phyloP scores from a whole-genome alignment of 805 yeast species.

The Isabelozyma heimii region DNA sequence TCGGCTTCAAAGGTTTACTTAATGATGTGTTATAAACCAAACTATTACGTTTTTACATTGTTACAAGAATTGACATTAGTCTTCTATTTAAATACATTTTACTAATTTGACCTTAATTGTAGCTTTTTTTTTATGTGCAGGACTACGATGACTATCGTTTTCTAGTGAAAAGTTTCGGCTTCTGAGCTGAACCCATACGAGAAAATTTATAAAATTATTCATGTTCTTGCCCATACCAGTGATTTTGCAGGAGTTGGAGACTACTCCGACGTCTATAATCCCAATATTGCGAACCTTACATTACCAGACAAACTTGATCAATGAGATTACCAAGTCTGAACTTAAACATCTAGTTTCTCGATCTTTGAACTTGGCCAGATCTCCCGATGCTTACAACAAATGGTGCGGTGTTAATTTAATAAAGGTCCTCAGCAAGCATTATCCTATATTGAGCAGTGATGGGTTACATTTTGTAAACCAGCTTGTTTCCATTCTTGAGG shows the following conservation, averaged over 20 bases:
- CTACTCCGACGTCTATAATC: slow-evolving; percentile 20
- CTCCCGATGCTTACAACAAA: slow-evolving; percentile 35
- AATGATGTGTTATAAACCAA: slow-evolving; percentile 2
- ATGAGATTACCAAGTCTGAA: slow-evolving; percentile 47
- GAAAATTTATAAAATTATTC: too few relatives aligned
- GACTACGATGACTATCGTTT: neutral
- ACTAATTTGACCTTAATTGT: neutral
- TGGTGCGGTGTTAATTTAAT: slow-evolving; percentile 63
- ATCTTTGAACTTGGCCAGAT: slow-evolving; percentile 25
- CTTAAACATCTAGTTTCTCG: slow-evolving; percentile 48
- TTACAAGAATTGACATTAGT: neutral
- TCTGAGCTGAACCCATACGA: too few relatives aligned
- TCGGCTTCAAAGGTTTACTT: slow-evolving; percentile 37
- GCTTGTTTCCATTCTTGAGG: slow-evolving; percentile 40
- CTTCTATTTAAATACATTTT: neutral
- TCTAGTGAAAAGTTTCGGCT: neutral
- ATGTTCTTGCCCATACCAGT: slow-evolving; percentile 21
- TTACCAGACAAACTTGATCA: slow-evolving; percentile 26
- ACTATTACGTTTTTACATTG: too few relatives aligned
- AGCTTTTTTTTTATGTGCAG: neutral
- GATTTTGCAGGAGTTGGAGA: slow-evolving; percentile 25
- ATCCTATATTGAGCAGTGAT: slow-evolving; percentile 36
- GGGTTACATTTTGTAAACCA: slow-evolving; percentile 39
- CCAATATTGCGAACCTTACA: slow-evolving; percentile 32
- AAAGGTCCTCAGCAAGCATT: slow-evolving; percentile 40